Percentiles rank a stretch among this genome's conserved stretches.
Conservation (phyloP, 331 rosid species). For the Stylosanthes scabra region DNA sequence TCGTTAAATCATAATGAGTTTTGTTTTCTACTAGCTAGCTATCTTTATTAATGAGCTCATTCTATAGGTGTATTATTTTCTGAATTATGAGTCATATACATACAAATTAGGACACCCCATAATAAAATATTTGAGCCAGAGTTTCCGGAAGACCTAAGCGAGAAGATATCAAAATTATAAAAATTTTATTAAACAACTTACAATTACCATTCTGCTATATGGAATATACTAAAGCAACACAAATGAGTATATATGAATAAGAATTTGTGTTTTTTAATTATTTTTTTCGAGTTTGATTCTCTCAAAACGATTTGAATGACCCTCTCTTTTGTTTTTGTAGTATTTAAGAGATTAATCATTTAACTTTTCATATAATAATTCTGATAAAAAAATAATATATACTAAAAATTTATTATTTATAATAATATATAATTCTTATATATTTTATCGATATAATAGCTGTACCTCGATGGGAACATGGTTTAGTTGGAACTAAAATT, state of each 20-base stretch:
- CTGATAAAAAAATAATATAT: no score
- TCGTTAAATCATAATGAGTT: neutral
- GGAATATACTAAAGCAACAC: no score
- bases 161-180: neutral
- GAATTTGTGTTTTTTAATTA: no score
- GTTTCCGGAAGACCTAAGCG: neutral
- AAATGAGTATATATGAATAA: no score
- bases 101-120: neutral
- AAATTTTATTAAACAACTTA: neutral
- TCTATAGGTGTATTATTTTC: neutral
- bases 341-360: no score
- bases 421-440: no score
- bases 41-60: neutral
- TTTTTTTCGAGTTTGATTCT: no score
- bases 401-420: no score
- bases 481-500: conserved; percentile 1
- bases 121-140: conserved; percentile 4
- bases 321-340: no score
- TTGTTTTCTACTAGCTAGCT: neutral
- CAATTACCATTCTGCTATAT: no score
- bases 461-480: conserved; percentile 1
- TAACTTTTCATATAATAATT: no score
- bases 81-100: neutral
- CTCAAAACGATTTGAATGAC: no score
- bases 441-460: neutral